These are phyloP conservation scores for Picea abies DNA, from an alignment of 83 land plant species.

Conservation along the genomic window DNA sequence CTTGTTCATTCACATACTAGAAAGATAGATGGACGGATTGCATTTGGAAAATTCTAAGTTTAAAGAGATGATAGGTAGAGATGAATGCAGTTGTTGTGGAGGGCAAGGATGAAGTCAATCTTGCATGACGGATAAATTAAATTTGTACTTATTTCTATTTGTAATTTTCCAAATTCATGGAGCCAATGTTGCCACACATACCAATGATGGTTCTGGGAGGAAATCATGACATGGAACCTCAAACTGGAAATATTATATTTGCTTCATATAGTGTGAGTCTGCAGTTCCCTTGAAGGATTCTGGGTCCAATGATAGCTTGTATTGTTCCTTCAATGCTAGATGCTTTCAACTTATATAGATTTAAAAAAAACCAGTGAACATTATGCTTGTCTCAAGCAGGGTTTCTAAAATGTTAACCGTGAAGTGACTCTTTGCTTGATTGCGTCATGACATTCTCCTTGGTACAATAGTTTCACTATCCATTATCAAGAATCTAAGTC, in stretches of 20 bases:
- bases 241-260: constrained; percentile 18
- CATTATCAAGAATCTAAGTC: constrained; percentile 38
- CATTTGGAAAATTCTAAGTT: no score
- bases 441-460: constrained; percentile 36
- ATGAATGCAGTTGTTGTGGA: no score
- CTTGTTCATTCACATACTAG: no score
- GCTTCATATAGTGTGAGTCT: constrained; percentile 31
- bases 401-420: background rate
- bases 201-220: constrained; percentile 42
- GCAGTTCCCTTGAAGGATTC: constrained; percentile 28
- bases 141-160: no score
- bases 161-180: constrained; percentile 19
- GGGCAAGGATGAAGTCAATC: no score
- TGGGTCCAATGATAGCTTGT: constrained; percentile 28
- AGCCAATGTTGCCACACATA: constrained; percentile 24
- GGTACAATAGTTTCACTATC: constrained; percentile 33
- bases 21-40: no score
- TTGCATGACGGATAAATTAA: no score
- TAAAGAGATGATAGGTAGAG: no score
- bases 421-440: constrained; percentile 31
- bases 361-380: constrained; percentile 24
- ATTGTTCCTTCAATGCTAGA: constrained; percentile 39
- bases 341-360: constrained; percentile 35
- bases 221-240: constrained; percentile 38
- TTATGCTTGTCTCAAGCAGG: constrained; percentile 15